Conservation (phyloP, 176 grass and related monocot species). For the Avena atlantica region DNA sequence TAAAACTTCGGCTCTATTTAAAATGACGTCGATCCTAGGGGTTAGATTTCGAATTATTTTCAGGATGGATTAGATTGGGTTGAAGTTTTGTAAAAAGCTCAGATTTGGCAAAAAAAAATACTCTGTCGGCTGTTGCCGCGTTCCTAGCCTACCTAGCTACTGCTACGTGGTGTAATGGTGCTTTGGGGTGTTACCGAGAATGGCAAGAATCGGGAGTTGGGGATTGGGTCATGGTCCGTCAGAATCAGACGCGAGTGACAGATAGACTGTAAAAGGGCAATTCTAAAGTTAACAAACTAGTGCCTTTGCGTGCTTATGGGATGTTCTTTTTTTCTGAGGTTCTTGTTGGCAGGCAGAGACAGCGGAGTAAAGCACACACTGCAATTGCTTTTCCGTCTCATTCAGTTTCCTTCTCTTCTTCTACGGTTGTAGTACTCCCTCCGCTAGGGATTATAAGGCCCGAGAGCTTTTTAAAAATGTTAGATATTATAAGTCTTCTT, state of each 20-base stretch:
- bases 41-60: too few relatives aligned
- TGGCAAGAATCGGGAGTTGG: constrained; percentile 24
- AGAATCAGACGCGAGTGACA: background rate
- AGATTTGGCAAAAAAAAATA: too few relatives aligned
- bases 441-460: too few relatives aligned
- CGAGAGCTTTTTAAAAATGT: too few relatives aligned
- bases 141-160: background rate
- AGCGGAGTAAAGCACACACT: background rate
- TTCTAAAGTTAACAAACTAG: background rate
- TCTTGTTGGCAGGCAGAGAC: constrained; percentile 37
- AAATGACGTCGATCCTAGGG: too few relatives aligned
- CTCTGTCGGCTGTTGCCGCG: too few relatives aligned
- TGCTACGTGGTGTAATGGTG: too few relatives aligned
- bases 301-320: background rate
- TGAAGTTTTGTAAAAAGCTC: too few relatives aligned
- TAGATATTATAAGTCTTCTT: too few relatives aligned
- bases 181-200: background rate
- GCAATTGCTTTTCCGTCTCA: background rate
- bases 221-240: constrained; percentile 38
- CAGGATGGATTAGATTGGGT: too few relatives aligned
- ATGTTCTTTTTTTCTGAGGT: constrained; percentile 1
- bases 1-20: too few relatives aligned
- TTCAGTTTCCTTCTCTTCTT: background rate
- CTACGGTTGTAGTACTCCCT: background rate
- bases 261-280: constrained; percentile 18